phyloP scores from a whole-genome alignment of 2,329 filamentous ascomycete genomes.

The Fusarium redolens region DNA sequence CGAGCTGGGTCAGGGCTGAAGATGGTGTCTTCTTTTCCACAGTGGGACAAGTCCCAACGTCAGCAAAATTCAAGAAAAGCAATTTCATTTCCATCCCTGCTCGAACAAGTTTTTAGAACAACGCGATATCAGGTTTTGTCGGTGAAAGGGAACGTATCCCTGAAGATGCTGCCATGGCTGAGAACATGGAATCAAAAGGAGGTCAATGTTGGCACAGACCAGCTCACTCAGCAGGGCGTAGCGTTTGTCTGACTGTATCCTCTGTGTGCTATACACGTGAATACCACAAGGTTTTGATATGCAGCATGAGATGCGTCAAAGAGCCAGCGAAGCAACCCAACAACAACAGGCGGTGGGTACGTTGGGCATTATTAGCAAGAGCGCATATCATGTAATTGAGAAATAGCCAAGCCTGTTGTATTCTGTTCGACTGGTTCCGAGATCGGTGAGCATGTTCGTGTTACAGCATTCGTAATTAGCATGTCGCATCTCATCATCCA shows the following conservation, averaged over 20 bases:
- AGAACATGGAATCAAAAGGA: slow-evolving; percentile 16
- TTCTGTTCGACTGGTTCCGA: slow-evolving; percentile 23
- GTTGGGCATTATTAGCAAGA: background rate
- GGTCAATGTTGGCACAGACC: slow-evolving; percentile 21
- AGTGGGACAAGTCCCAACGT: slow-evolving; percentile 11
- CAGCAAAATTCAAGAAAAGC: background rate
- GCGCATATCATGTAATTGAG: background rate
- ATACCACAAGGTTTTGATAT: slow-evolving; percentile 1
- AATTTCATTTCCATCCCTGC: slow-evolving; percentile 27
- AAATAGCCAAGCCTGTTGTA: background rate
- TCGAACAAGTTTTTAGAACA: background rate
- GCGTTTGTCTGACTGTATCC: slow-evolving; percentile 20
- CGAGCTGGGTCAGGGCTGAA: slow-evolving; percentile 31
- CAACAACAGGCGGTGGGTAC: slow-evolving; percentile 9
- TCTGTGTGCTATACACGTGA: slow-evolving; percentile 1
- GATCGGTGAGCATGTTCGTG: slow-evolving; percentile 27
- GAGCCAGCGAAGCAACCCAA: slow-evolving; percentile 12
- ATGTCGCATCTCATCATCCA: slow-evolving; percentile 16
- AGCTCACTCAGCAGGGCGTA: slow-evolving; percentile 14
- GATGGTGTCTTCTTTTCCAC: background rate
- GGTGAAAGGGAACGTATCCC: slow-evolving; percentile 30
- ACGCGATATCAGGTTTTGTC: slow-evolving; percentile 19
- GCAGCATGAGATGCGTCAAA: slow-evolving; percentile 6
- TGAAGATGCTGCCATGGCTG: slow-evolving; percentile 1
- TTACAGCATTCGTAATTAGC: slow-evolving; percentile 1